Base-by-base conservation (phyloP, 495 filamentous ascomycete genomes). In the Haplographium delicatum region DNA sequence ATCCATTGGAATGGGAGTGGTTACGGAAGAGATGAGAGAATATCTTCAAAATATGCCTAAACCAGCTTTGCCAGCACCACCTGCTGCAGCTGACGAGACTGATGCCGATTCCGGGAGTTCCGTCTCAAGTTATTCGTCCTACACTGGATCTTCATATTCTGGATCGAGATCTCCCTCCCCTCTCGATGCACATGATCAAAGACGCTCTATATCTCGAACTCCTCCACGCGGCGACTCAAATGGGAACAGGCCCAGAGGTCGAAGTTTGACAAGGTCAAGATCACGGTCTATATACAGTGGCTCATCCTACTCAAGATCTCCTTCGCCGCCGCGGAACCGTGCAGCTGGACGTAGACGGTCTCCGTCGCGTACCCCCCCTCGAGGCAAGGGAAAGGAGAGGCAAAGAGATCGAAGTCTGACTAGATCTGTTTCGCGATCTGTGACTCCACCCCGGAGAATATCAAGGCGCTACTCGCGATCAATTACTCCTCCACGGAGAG, bases 21-120 rank as follows among this genome's bases (percentile, higher is more conserved):
- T 99, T 56, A 99, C 93, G 10, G 94, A 97, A 56, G 86, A 89
- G 56, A 96, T 97, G 91, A 82, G 93, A 58, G 88, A 89, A 57
- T 82, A 81, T 62, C 71, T 97, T 47, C 87, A 89, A 63, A 95
- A 89, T 61, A 79, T 86, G 60, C 86, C 91, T 19, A 86, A 88
- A 58, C 85, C 89, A 33, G 71, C 82, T 3, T 66, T 83, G 16
- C 84, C 87, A 8, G 81, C 86, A 0, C 71, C 89, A 5, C 78
- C 82, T 16, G 66, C 74, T 2, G 65, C 62, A 24, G 65, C 72
- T 15, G 70, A 75, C 30, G 75, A 72, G 30, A 78, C 80, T 9
- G 80, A 81, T 24, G 81, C 82, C 0, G 75, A 82, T 23, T 86
- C 82, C 0, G 73, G 74, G 4, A 81, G 79, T 16, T 87, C 84